Conservation (phyloP, 1,139 yeast species). For the Kurtzmaniella natalensis region DNA sequence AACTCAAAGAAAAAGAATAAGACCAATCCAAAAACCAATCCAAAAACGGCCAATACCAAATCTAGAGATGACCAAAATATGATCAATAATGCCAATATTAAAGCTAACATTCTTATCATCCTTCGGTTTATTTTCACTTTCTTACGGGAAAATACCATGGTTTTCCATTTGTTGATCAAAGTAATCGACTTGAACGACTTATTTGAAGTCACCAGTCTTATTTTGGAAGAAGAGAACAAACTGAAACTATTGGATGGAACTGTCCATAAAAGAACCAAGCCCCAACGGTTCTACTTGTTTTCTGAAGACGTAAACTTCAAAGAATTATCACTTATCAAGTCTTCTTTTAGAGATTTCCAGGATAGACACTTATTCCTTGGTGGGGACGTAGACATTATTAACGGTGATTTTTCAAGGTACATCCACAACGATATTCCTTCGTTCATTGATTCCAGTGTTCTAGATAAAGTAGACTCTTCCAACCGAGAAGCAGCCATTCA, state of each 20-base stretch:
- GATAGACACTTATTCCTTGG: slow-evolving; percentile 40
- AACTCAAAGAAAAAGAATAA: too few relatives aligned
- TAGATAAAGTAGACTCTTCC: slow-evolving; percentile 4
- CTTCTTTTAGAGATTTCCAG: slow-evolving; percentile 55
- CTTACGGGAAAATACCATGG: slow-evolving; percentile 1
- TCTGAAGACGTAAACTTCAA: slow-evolving; percentile 60
- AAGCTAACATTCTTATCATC: background rate
- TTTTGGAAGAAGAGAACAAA: slow-evolving; percentile 38
- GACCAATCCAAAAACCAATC: too few relatives aligned
- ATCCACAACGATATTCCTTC: slow-evolving; percentile 19
- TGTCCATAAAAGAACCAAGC: slow-evolving; percentile 16
- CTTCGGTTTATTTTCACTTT: slow-evolving; percentile 4
- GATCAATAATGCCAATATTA: background rate
- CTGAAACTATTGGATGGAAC: slow-evolving; percentile 30
- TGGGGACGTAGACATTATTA: slow-evolving; percentile 27
- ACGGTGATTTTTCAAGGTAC: slow-evolving; percentile 27
- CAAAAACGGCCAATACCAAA: too few relatives aligned
- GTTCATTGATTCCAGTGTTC: slow-evolving; percentile 18
- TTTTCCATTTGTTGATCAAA: background rate
- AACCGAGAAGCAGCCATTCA: slow-evolving; percentile 5
- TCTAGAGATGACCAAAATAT: background rate
- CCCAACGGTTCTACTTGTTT: slow-evolving; percentile 50
- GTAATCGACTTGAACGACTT: background rate
- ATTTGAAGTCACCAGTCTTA: slow-evolving; percentile 9
- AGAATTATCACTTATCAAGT: slow-evolving; percentile 49